phyloP scores from a whole-genome alignment of 2,329 filamentous ascomycete genomes.

The Penicillium sp. region DNA sequence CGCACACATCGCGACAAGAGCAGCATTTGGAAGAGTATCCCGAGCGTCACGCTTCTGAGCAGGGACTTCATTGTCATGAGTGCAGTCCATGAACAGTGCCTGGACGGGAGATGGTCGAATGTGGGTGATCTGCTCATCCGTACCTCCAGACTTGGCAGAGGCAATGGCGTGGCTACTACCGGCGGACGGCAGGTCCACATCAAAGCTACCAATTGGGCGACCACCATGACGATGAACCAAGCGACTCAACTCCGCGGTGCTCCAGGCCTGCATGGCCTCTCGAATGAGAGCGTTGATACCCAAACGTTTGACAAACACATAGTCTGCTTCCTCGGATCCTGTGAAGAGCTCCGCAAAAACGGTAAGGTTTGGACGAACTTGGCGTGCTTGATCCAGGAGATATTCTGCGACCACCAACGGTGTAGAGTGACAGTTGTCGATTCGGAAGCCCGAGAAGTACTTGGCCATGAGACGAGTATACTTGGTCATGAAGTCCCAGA shows the following conservation, averaged over 20 bases:
- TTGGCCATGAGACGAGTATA: conserved; percentile 92
- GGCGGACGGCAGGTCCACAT: conserved; percentile 80
- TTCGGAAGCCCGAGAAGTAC: conserved; percentile 91
- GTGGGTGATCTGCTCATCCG: conserved; percentile 67
- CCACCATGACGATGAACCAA: conserved; percentile 93
- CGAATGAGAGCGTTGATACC: conserved; percentile 89
- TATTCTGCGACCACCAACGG: conserved; percentile 93
- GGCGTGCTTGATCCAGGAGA: conserved; percentile 88
- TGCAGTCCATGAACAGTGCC: conserved; percentile 98
- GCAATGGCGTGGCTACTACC: conserved; percentile 51
- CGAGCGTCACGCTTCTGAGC: conserved; percentile 92
- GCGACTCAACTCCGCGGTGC: conserved; percentile 85
- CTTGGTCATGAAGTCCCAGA: conserved; percentile 94
- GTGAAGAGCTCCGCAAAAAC: conserved; percentile 95
- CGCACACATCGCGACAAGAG: conserved; percentile 92
- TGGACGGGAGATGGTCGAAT: conserved; percentile 89
- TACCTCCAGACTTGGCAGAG: conserved; percentile 29
- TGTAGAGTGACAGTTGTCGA: conserved; percentile 97
- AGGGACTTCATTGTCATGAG: conserved; percentile 95
- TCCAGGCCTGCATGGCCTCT: conserved; percentile 98
- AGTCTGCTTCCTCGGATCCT: conserved; percentile 93
- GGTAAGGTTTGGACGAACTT: conserved; percentile 81
- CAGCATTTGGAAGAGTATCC: conserved; percentile 91
- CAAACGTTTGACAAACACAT: conserved; percentile 89
- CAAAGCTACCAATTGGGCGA: conserved; percentile 93